phyloP scores from a whole-genome alignment of 257 asterid genomes.

The Anisodus acutangulus region DNA sequence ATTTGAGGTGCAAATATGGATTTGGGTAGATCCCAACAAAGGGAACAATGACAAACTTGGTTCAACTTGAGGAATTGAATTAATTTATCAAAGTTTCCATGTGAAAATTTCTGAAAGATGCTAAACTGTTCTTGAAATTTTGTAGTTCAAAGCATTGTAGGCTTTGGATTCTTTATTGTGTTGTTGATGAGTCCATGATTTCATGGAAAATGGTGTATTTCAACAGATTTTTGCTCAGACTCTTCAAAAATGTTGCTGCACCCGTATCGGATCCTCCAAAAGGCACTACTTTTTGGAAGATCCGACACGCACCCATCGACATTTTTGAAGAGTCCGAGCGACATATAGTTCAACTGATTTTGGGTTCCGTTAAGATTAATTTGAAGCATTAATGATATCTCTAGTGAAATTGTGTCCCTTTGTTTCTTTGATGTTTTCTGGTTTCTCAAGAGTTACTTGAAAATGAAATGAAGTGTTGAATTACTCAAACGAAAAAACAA shows the following conservation, averaged over 20 bases:
- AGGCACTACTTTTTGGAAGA: too few relatives aligned
- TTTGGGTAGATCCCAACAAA: not conserved
- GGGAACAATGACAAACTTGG: conserved; percentile 1
- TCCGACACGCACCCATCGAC: too few relatives aligned
- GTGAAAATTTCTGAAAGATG: conserved; percentile 7
- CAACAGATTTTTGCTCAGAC: not conserved
- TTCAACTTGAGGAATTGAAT: not conserved
- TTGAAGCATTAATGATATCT: not conserved
- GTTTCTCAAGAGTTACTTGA: not conserved
- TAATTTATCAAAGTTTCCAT: not conserved
- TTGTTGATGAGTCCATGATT: not conserved
- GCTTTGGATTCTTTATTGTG: not conserved
- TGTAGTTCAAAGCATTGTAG: not conserved
- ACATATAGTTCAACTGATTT: not conserved
- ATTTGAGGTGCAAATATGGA: not conserved
- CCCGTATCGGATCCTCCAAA: too few relatives aligned
- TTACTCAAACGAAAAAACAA: not conserved
- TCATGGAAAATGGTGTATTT: not conserved
- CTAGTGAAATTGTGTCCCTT: not conserved
- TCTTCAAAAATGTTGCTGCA: too few relatives aligned
- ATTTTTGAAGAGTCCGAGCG: too few relatives aligned
- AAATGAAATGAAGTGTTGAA: conserved; percentile 3
- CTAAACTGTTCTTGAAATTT: not conserved
- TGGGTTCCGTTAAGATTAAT: not conserved
- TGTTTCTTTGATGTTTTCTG: not conserved